These are phyloP conservation scores for Blastocystis sp. DNA, from an alignment of 352 stramenopile genomes.

Conservation along the genomic window DNA sequence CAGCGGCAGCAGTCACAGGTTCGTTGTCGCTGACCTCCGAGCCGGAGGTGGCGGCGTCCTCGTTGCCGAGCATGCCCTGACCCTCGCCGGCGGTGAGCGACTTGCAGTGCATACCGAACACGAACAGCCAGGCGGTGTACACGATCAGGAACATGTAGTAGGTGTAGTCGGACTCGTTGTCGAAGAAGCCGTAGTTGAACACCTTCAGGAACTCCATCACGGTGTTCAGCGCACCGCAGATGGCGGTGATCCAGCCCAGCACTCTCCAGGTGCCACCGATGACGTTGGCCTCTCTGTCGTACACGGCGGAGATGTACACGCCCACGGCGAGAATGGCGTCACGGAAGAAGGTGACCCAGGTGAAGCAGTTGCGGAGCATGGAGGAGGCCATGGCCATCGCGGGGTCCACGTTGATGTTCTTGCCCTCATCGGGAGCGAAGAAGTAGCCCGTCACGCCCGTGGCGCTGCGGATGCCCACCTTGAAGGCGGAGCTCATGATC, in stretches of 20 bases:
- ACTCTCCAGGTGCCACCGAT: constrained; percentile 56
- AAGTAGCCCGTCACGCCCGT: constrained; percentile 14
- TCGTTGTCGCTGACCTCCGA: constrained; percentile 46
- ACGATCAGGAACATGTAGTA: constrained; percentile 55
- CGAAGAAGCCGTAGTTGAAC: constrained; percentile 56
- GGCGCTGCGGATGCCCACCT: constrained; percentile 9
- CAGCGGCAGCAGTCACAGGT: not conserved
- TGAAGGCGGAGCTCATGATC: constrained; percentile 59
- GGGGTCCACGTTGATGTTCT: not conserved
- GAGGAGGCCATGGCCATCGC: not conserved
- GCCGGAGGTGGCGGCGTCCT: constrained; percentile 48
- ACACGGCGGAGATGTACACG: constrained; percentile 28
- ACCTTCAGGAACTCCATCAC: constrained; percentile 59
- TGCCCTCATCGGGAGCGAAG: not conserved
- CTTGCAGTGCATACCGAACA: constrained; percentile 58
- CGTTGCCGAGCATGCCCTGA: constrained; percentile 27
- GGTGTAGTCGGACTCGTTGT: constrained; percentile 61
- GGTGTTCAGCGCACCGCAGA: not conserved
- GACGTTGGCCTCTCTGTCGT: constrained; percentile 19
- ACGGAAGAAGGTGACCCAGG: constrained; percentile 63
- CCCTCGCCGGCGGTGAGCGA: constrained; percentile 12
- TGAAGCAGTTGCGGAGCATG: constrained; percentile 22
- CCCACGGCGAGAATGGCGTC: constrained; percentile 35
- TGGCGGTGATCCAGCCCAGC: constrained; percentile 6
- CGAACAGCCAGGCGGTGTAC: constrained; percentile 33